Evolutionary conservation across 257 asterid species (phyloP).

Genomic region (Datura wrightii): DNA sequence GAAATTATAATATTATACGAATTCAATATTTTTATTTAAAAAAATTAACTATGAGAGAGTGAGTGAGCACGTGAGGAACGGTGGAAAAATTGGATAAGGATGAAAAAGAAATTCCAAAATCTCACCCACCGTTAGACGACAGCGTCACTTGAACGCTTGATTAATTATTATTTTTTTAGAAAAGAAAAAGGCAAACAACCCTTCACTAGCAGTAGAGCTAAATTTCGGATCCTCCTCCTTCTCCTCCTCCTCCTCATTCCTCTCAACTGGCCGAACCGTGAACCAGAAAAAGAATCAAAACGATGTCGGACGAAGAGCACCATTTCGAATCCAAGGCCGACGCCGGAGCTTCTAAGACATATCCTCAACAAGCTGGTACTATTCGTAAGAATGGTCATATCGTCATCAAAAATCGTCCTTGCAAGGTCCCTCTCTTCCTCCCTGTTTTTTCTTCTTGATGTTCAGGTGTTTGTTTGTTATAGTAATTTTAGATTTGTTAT

Average conservation of each 20-base stretch:
- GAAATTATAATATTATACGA: no score
- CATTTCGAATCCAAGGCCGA: slow-evolving; percentile 56
- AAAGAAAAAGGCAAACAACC: not conserved
- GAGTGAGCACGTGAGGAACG: not conserved
- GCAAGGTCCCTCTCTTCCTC: slow-evolving; percentile 44
- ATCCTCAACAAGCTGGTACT: slow-evolving; percentile 58
- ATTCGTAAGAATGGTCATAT: slow-evolving; percentile 54
- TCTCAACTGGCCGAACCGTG: not conserved
- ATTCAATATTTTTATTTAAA: no score
- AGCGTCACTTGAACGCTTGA: slow-evolving; percentile 21
- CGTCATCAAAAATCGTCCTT: slow-evolving; percentile 51
- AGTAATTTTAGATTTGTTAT: not conserved
- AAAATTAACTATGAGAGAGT: no score
- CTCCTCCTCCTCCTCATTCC: not conserved
- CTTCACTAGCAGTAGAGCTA: not conserved
- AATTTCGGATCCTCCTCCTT: not conserved
- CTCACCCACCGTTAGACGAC: not conserved
- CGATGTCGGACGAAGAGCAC: slow-evolving; percentile 60
- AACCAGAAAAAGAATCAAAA: not conserved
- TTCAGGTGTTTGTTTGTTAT: not conserved
- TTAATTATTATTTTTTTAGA: not conserved
- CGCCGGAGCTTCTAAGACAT: slow-evolving; percentile 56
- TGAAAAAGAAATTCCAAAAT: not conserved
- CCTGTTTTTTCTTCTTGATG: not conserved
- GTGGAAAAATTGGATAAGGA: slow-evolving; percentile 24